Conservation (phyloP, 2,329 filamentous ascomycete species). For the Neonectria magnoliae region DNA sequence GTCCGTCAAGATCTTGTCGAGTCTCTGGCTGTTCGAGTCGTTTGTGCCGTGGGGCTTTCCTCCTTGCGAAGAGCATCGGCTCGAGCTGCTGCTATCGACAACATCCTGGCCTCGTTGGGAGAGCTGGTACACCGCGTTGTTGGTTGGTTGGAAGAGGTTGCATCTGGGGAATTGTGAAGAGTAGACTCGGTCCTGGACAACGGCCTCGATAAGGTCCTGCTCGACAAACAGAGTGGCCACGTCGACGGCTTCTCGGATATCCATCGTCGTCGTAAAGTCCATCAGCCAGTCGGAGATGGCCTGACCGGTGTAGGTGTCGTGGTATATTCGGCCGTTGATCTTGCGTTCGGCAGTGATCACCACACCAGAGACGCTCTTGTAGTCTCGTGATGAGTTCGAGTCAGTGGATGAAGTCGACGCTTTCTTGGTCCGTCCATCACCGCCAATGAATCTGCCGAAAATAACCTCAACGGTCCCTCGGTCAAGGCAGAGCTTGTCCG, state of each 20-base stretch:
- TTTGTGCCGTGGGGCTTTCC: constrained; percentile 63
- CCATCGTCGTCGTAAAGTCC: constrained; percentile 95
- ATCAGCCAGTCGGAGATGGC: constrained; percentile 92
- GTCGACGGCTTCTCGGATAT: constrained; percentile 84
- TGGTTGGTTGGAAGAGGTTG: constrained; percentile 83
- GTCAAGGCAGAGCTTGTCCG: constrained; percentile 89
- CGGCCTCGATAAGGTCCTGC: constrained; percentile 80
- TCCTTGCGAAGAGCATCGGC: constrained; percentile 69
- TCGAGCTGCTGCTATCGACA: constrained; percentile 61
- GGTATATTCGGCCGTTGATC: constrained; percentile 76
- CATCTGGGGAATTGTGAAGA: constrained; percentile 68
- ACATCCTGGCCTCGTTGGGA: constrained; percentile 81
- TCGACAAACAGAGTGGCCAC: constrained; percentile 86
- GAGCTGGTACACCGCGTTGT: constrained; percentile 84
- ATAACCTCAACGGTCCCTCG: constrained; percentile 91
- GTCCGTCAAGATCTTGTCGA: constrained; percentile 92
- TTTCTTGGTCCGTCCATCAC: constrained; percentile 85
- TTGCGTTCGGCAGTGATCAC: constrained; percentile 91
- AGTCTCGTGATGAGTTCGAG: constrained; percentile 56
- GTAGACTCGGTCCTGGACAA: constrained; percentile 75
- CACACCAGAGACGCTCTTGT: constrained; percentile 53
- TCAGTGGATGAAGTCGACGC: constrained; percentile 53
- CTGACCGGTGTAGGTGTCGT: constrained; percentile 91
- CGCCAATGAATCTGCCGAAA: constrained; percentile 88
- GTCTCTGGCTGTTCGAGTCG: constrained; percentile 92